phyloP scores from a whole-genome alignment of 2,329 filamentous ascomycete species.

The Blastomyces percursus region DNA sequence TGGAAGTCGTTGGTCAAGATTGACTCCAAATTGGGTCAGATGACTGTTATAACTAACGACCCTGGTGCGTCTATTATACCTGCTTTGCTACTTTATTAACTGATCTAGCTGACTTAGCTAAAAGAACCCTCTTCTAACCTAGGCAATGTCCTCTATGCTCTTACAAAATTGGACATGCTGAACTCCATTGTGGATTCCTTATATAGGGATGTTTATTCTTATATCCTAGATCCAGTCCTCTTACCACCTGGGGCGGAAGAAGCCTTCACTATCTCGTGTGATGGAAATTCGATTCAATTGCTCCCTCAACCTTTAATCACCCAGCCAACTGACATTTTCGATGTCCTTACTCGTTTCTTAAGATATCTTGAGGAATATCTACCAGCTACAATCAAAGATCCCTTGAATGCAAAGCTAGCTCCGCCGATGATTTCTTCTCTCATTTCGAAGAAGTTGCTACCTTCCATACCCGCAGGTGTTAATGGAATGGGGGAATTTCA shows the following conservation, averaged over 20 bases:
- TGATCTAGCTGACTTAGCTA: slow-evolving; percentile 7
- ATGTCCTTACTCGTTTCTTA: slow-evolving; percentile 36
- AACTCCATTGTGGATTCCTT: slow-evolving; percentile 23
- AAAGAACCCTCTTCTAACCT: slow-evolving; percentile 12
- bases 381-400: slow-evolving; percentile 37
- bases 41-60: slow-evolving; percentile 47
- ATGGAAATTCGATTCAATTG: slow-evolving; percentile 22
- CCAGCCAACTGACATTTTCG: slow-evolving; percentile 30
- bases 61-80: slow-evolving; percentile 35
- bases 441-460: slow-evolving; percentile 62
- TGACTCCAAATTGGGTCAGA: slow-evolving; percentile 43
- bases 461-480: slow-evolving; percentile 64
- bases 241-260: slow-evolving; percentile 20
- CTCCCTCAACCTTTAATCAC: slow-evolving; percentile 18
- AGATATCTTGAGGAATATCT: slow-evolving; percentile 43
- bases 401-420: slow-evolving; percentile 60
- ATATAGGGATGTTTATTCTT: slow-evolving; percentile 23
- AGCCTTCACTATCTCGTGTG: slow-evolving; percentile 20
- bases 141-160: slow-evolving; percentile 12
- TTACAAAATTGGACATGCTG: slow-evolving; percentile 26
- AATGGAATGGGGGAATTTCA: slow-evolving; percentile 62
- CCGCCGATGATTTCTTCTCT: slow-evolving; percentile 57
- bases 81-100: neutral
- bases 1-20: slow-evolving; percentile 60
- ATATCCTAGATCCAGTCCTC: slow-evolving; percentile 26